phyloP scores from a whole-genome alignment of 768 basidiomycete species.

The Mrakia hoshinonis region DNA sequence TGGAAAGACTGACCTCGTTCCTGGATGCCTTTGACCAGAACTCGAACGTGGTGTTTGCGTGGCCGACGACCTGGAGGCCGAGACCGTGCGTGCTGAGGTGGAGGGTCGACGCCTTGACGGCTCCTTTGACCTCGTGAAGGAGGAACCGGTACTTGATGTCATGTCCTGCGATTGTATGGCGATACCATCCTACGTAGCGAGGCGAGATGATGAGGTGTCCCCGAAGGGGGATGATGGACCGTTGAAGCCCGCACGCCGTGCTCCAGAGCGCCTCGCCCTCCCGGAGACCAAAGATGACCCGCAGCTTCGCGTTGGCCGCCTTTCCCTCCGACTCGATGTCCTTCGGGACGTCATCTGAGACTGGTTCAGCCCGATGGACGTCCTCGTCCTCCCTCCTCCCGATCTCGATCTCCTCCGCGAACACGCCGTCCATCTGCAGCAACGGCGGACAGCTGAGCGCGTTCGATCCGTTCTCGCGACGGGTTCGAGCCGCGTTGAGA shows the following conservation, averaged over 20 bases:
- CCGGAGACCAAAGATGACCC: conserved; percentile 35
- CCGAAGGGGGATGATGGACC: conserved; percentile 34
- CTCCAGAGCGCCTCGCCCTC: conserved; percentile 37
- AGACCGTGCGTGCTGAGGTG: conserved; percentile 39
- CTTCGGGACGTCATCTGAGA: conserved; percentile 5
- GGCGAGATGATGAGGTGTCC: conserved; percentile 39
- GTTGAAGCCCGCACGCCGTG: conserved; percentile 40
- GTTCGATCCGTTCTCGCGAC: conserved; percentile 27
- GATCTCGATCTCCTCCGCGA: conserved; percentile 30
- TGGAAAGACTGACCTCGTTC: conserved; percentile 40
- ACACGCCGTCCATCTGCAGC: conserved; percentile 35
- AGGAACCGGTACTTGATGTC: conserved; percentile 44
- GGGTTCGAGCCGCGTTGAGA: conserved; percentile 26
- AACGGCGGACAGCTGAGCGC: conserved; percentile 31
- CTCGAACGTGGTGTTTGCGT: conserved; percentile 47
- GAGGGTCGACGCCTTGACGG: conserved; percentile 35
- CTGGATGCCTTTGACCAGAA: conserved; percentile 46
- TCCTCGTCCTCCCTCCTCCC: conserved; percentile 27
- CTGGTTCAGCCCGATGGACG: conserved; percentile 11
- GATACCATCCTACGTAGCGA: conserved; percentile 11
- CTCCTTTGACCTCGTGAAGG: conserved; percentile 43
- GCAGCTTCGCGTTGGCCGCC: conserved; percentile 15
- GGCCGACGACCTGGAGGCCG: conserved; percentile 47
- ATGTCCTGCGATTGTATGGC: neutral
- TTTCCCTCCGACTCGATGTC: conserved; percentile 10